Evolutionary conservation across 257 asterid genomes (phyloP).

Genomic region (Nicotiana undulata): DNA sequence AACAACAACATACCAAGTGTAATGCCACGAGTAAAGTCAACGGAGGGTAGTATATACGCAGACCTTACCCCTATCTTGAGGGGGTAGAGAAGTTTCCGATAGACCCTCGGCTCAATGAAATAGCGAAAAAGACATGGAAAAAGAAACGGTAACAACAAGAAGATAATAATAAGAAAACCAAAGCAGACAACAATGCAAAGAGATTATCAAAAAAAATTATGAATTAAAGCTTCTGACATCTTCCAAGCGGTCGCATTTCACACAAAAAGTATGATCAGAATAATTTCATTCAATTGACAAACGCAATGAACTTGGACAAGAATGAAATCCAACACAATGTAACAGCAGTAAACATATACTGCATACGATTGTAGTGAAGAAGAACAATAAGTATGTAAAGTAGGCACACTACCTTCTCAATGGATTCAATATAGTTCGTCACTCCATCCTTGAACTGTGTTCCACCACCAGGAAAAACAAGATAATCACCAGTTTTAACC

Average conservation of each 20-base stretch:
- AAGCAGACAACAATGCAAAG: neutral
- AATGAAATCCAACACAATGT: neutral
- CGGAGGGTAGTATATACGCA: too few relatives aligned
- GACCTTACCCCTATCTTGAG: too few relatives aligned
- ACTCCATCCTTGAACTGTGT: conserved; percentile 89
- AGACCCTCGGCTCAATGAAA: too few relatives aligned
- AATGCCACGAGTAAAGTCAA: too few relatives aligned
- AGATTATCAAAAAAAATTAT: neutral
- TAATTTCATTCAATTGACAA: neutral
- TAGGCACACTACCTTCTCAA: conserved; percentile 37
- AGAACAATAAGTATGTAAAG: neutral
- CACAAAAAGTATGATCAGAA: neutral
- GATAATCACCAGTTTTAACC: conserved; percentile 54
- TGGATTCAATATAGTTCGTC: conserved; percentile 40
- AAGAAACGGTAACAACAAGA: too few relatives aligned
- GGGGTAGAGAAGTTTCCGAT: too few relatives aligned
- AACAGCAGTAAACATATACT: neutral
- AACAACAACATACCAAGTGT: too few relatives aligned
- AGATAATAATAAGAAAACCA: too few relatives aligned
- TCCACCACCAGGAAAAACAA: conserved; percentile 92
- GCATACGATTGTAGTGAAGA: neutral
- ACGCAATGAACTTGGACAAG: neutral
- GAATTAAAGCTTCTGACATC: neutral
- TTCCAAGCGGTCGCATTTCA: neutral
- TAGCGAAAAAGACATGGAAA: too few relatives aligned